Conservation (phyloP, 768 basidiomycete species). For the Macrolepiota albuminosa region DNA sequence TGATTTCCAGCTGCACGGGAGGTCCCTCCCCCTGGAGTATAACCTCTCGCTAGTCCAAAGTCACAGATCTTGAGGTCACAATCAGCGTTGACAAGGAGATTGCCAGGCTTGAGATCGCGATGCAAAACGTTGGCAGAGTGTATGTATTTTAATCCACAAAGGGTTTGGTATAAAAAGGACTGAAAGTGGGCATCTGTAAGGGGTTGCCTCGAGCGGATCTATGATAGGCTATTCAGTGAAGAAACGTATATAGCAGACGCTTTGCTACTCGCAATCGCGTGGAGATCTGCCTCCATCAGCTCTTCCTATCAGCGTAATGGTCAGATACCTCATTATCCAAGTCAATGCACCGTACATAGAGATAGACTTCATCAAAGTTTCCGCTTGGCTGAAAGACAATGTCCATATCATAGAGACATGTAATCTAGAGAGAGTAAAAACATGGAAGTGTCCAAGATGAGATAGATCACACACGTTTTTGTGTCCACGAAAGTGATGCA, state of each 20-base stretch:
- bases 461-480: conserved; percentile 71
- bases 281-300: conserved; percentile 99
- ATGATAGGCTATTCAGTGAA: neutral
- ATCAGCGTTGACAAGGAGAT: conserved; percentile 95
- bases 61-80: conserved; percentile 99
- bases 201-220: conserved; percentile 86
- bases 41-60: conserved; percentile 94
- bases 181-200: conserved; percentile 91
- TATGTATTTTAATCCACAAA: conserved; percentile 97
- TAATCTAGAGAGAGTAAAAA: conserved; percentile 55
- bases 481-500: conserved; percentile 98
- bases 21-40: conserved; percentile 77
- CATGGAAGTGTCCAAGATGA: neutral
- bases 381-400: conserved; percentile 90
- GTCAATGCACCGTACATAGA: conserved; percentile 55
- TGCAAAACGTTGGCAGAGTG: conserved; percentile 98
- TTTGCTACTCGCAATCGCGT: conserved; percentile 75
- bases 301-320: conserved; percentile 66
- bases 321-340: conserved; percentile 1
- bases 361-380: conserved; percentile 95
- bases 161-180: conserved; percentile 96
- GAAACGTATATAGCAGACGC: neutral
- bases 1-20: conserved; percentile 73
- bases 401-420: conserved; percentile 97
- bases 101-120: conserved; percentile 93